Percentiles rank a stretch among this genome's conserved stretches.
Conservation (phyloP, 2,329 filamentous ascomycete genomes). For the Ceratocystis albifundus region DNA sequence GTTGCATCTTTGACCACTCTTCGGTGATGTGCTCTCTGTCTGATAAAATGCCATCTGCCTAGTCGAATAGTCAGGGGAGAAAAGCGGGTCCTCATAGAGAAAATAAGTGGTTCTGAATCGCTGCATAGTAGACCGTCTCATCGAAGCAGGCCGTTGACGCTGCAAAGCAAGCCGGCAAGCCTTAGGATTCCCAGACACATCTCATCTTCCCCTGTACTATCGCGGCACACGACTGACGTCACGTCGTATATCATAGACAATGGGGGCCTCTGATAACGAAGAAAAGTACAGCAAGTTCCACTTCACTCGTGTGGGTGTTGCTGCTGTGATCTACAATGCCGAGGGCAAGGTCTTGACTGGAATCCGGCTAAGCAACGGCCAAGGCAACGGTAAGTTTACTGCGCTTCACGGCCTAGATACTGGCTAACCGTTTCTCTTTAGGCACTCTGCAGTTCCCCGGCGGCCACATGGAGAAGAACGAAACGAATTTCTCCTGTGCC, state of each 20-base stretch:
- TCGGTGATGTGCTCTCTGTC: no score
- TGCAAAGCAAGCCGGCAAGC: no score
- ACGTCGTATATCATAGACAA: background rate
- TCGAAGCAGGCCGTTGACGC: no score
- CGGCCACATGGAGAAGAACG: conserved; percentile 61
- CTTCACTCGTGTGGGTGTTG: conserved; percentile 39
- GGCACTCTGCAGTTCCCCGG: conserved; percentile 59
- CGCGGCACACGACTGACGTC: background rate
- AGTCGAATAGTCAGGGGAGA: no score
- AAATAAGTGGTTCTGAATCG: no score
- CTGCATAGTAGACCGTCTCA: no score
- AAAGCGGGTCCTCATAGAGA: no score
- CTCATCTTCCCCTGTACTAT: background rate
- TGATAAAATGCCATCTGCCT: no score
- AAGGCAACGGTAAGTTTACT: conserved; percentile 36
- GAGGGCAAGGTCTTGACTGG: conserved; percentile 39
- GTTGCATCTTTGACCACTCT: background rate
- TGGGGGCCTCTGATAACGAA: background rate
- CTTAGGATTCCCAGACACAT: no score
- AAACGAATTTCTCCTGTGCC: conserved; percentile 51
- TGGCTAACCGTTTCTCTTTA: conserved; percentile 25
- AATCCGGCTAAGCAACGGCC: conserved; percentile 36
- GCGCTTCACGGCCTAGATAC: background rate
- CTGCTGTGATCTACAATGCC: conserved; percentile 36
- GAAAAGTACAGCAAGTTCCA: conserved; percentile 22